Evolutionary conservation across 2,329 filamentous ascomycete genomes (phyloP).

Genomic region (Xylariaceae sp.): DNA sequence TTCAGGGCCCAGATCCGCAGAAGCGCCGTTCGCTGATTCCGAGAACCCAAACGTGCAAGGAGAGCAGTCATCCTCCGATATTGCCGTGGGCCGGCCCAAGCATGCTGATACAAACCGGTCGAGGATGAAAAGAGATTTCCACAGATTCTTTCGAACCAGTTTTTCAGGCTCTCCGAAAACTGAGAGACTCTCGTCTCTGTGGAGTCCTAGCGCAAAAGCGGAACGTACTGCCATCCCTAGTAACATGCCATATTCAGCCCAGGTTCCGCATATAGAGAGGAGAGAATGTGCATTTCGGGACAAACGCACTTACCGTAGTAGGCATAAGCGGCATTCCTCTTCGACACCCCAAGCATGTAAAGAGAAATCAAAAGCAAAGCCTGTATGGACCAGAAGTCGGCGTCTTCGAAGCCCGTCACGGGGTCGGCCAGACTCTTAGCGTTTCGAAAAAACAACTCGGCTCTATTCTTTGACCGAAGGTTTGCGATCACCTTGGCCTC

Average conservation of each 20-base stretch:
- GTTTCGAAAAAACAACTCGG: slow-evolving; percentile 58
- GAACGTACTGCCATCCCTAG: slow-evolving; percentile 60
- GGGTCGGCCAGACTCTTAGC: slow-evolving; percentile 48
- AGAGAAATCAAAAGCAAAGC: slow-evolving; percentile 58
- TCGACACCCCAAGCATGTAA: slow-evolving; percentile 57
- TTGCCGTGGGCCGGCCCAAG: slow-evolving; percentile 56
- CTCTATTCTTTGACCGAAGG: slow-evolving; percentile 45
- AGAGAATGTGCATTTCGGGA: not conserved
- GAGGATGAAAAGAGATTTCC: slow-evolving; percentile 59
- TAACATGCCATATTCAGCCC: slow-evolving; percentile 5
- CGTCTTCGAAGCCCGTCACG: slow-evolving; percentile 50
- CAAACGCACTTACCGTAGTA: slow-evolving; percentile 47
- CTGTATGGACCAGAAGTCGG: slow-evolving; percentile 60
- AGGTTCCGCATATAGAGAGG: not conserved
- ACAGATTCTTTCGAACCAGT: slow-evolving; percentile 51
- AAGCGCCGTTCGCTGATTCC: slow-evolving; percentile 6
- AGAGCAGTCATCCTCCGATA: slow-evolving; percentile 58
- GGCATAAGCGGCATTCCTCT: slow-evolving; percentile 57
- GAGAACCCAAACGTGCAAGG: slow-evolving; percentile 36
- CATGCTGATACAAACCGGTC: slow-evolving; percentile 59
- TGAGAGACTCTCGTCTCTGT: slow-evolving; percentile 53
- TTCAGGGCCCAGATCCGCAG: slow-evolving; percentile 13
- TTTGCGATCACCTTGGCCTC: slow-evolving; percentile 48
- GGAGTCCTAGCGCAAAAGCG: slow-evolving; percentile 57
- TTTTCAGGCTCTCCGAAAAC: slow-evolving; percentile 49